Evolutionary conservation across 495 filamentous ascomycete species (phyloP).

Genomic region (Sporormia fimetaria): DNA sequence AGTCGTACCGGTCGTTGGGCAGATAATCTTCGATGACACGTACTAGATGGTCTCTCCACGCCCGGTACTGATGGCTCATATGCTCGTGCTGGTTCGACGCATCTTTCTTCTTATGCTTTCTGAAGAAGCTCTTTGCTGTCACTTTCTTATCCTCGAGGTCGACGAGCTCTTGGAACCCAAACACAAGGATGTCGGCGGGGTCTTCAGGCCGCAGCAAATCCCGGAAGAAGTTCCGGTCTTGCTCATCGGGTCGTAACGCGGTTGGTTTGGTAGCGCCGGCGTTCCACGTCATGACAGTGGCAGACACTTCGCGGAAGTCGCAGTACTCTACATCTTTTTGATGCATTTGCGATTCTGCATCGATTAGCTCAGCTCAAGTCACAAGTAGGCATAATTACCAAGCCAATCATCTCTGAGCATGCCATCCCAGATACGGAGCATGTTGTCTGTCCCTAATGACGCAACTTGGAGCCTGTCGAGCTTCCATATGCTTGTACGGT

Average conservation of each 20-base stretch:
- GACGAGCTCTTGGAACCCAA: slow-evolving; percentile 95
- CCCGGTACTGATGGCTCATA: slow-evolving; percentile 94
- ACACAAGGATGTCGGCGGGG: slow-evolving; percentile 81
- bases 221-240: slow-evolving; percentile 63
- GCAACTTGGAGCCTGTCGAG: slow-evolving; percentile 75
- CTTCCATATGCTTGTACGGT: slow-evolving; percentile 75
- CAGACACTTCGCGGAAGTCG: slow-evolving; percentile 66
- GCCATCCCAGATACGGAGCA: slow-evolving; percentile 82
- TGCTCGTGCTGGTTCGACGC: slow-evolving; percentile 67
- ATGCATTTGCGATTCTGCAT: slow-evolving; percentile 70
- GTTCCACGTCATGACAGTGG: slow-evolving; percentile 86
- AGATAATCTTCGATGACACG: slow-evolving; percentile 71
- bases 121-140: slow-evolving; percentile 61
- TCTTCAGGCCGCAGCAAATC: slow-evolving; percentile 58
- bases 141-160: slow-evolving; percentile 95
- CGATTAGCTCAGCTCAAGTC: background rate
- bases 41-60: slow-evolving; percentile 83
- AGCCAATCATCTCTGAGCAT: slow-evolving; percentile 90
- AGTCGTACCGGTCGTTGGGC: slow-evolving; percentile 68
- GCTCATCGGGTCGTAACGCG: slow-evolving; percentile 55
- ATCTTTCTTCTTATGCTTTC: slow-evolving; percentile 73
- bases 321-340: slow-evolving; percentile 68
- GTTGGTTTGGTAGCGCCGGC: slow-evolving; percentile 83
- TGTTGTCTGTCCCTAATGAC: slow-evolving; percentile 81
- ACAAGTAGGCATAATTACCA: slow-evolving; percentile 36